A percentile compares a stretch with the other conserved stretches of the same genome.
Conservation (phyloP, 768 basidiomycete genomes). For the Boletus rex-veris region DNA sequence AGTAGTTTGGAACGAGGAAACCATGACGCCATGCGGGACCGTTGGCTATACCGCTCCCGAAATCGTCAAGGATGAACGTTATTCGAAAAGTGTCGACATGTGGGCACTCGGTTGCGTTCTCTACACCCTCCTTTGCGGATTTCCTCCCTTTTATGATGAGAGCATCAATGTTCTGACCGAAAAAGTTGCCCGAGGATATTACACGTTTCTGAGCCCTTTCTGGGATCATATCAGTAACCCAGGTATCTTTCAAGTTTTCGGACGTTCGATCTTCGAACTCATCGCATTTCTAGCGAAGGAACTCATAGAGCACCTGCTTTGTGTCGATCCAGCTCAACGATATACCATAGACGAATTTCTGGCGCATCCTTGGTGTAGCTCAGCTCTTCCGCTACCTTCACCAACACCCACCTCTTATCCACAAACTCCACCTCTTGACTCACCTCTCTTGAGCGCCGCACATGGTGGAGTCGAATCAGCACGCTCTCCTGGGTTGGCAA, state of each 20-base stretch:
- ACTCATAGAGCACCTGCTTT: conserved; percentile 89
- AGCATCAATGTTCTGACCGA: conserved; percentile 97
- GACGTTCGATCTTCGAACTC: conserved; percentile 2
- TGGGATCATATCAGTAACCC: conserved; percentile 92
- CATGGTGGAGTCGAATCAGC: conserved; percentile 70
- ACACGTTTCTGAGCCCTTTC: conserved; percentile 98
- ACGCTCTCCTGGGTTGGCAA: conserved; percentile 88
- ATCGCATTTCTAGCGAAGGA: conserved; percentile 70
- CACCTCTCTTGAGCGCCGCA: conserved; percentile 80
- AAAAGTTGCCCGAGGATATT: conserved; percentile 95
- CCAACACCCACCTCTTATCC: conserved; percentile 58
- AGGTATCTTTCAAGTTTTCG: conserved; percentile 44
- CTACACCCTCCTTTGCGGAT: conserved; percentile 96
- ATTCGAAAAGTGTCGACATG: conserved; percentile 97
- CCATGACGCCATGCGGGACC: conserved; percentile 99
- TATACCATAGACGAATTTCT: conserved; percentile 99
- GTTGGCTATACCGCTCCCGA: conserved; percentile 99
- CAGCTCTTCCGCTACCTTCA: conserved; percentile 55
- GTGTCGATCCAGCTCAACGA: conserved; percentile 91
- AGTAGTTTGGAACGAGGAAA: conserved; percentile 98
- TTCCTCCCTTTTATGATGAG: conserved; percentile 98
- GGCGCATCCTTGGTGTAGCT: conserved; percentile 92
- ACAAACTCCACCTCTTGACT: conserved; percentile 61
- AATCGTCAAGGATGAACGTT: conserved; percentile 98
- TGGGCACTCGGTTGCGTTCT: conserved; percentile 99